Conservation (phyloP, 1,139 yeast species). For the Spathaspora sp. region DNA sequence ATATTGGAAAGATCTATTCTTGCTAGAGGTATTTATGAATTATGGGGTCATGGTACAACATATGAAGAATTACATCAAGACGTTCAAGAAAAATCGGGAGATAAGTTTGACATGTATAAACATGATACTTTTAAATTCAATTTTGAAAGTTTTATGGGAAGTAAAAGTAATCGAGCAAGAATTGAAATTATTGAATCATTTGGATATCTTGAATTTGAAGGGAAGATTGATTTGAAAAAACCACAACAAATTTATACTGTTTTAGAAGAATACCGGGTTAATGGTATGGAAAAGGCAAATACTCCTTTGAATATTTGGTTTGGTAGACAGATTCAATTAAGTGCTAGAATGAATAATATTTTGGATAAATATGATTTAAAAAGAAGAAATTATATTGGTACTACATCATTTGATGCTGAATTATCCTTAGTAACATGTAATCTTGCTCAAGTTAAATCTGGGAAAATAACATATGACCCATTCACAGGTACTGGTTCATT, state of each 20-base stretch:
- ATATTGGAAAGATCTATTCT: constrained; percentile 69
- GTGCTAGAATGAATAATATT: constrained; percentile 61
- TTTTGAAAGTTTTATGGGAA: constrained; percentile 72
- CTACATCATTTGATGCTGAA: constrained; percentile 95
- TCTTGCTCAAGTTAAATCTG: constrained; percentile 69
- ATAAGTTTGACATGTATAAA: constrained; percentile 33
- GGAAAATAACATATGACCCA: constrained; percentile 83
- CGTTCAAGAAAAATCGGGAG: constrained; percentile 36
- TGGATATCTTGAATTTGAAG: constrained; percentile 67
- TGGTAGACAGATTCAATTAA: constrained; percentile 67
- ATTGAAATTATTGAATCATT: constrained; percentile 70
- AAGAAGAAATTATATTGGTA: constrained; percentile 85
- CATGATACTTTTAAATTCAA: constrained; percentile 74
- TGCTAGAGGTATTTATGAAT: constrained; percentile 75
- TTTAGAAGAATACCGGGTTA: constrained; percentile 66
- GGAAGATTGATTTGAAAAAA: constrained; percentile 73
- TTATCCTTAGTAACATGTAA: constrained; percentile 81
- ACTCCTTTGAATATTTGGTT: constrained; percentile 64
- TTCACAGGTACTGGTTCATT: constrained; percentile 97
- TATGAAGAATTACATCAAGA: constrained; percentile 58
- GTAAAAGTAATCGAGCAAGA: constrained; percentile 54
- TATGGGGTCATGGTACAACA: constrained; percentile 72
- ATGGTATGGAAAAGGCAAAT: constrained; percentile 51
- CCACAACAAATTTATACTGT: constrained; percentile 75
- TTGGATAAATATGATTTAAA: constrained; percentile 80